Conservation (phyloP, 495 filamentous ascomycete genomes). For the Penicillium waksmanii region DNA sequence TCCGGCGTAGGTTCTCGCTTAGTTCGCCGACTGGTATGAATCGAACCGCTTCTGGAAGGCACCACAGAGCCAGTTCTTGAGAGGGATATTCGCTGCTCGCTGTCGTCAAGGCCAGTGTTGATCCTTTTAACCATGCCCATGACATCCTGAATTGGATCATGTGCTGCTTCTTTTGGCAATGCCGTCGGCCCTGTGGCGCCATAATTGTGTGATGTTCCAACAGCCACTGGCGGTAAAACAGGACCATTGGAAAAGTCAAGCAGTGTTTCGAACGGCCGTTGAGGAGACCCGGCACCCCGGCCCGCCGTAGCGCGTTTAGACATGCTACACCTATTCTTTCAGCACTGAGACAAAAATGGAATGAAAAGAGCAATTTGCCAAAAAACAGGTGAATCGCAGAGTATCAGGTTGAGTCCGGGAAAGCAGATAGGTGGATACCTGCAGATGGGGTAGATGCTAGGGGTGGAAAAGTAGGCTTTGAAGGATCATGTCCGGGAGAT, state of each 20-base stretch:
- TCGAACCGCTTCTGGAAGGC: neutral
- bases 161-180: conserved; percentile 29
- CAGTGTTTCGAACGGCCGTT: conserved; percentile 16
- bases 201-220: conserved; percentile 39
- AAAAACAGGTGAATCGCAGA: neutral
- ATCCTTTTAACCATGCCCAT: conserved; percentile 31
- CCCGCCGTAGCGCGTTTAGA: conserved; percentile 23
- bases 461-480: conserved; percentile 3
- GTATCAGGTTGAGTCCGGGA: neutral
- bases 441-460: neutral
- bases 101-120: conserved; percentile 20
- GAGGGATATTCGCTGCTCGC: neutral
- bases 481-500: neutral
- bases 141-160: conserved; percentile 26
- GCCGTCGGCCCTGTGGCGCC: conserved; percentile 33
- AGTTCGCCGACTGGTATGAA: neutral
- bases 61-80: neutral
- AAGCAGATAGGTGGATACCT: conserved; percentile 1
- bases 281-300: neutral
- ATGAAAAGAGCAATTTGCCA: neutral
- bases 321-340: conserved; percentile 2
- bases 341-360: conserved; percentile 1
- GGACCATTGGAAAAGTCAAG: conserved; percentile 18
- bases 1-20: conserved; percentile 49
- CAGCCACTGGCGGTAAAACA: conserved; percentile 33